phyloP scores from a whole-genome alignment of 75 land plant species.

The Ceratopteris richardii region DNA sequence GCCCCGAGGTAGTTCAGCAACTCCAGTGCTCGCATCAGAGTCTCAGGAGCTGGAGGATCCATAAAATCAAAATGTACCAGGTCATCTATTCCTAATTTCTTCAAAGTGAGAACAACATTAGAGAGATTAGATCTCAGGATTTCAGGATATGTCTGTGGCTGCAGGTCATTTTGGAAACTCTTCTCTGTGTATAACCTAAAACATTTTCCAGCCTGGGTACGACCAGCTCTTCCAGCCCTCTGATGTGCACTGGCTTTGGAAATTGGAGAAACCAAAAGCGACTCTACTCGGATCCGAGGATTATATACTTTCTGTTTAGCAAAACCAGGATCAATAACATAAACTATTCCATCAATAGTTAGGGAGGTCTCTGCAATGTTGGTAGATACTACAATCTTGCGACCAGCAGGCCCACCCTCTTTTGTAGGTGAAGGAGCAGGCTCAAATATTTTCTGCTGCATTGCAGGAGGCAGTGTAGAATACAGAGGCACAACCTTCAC shows the following conservation, averaged over 20 bases:
- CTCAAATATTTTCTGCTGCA: conserved; percentile 98
- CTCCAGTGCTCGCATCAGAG: conserved; percentile 90
- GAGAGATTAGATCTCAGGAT: conserved; percentile 90
- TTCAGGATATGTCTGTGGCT: conserved; percentile 91
- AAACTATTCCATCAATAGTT: conserved; percentile 94
- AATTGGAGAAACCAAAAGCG: conserved; percentile 90
- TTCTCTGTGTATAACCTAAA: conserved; percentile 84
- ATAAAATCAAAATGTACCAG: conserved; percentile 95
- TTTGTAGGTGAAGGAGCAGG: conserved; percentile 81
- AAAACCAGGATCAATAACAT: conserved; percentile 96
- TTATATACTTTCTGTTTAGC: conserved; percentile 88
- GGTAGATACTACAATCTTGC: conserved; percentile 98
- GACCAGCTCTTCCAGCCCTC: conserved; percentile 92
- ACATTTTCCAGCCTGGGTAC: conserved; percentile 94
- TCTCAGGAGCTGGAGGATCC: conserved; percentile 97
- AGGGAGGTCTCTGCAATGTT: conserved; percentile 98
- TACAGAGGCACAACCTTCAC: conserved; percentile 87
- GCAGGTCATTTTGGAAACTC: conserved; percentile 84
- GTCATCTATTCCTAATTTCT: conserved; percentile 94
- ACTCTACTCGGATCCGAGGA: conserved; percentile 93
- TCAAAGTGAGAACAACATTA: conserved; percentile 82
- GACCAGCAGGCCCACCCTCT: conserved; percentile 69
- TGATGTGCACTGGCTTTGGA: conserved; percentile 98
- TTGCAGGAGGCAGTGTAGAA: conserved; percentile 91
- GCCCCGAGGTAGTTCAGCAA: conserved; percentile 84